Conservation (phyloP, 345 rosid species). For the Populus alba region DNA sequence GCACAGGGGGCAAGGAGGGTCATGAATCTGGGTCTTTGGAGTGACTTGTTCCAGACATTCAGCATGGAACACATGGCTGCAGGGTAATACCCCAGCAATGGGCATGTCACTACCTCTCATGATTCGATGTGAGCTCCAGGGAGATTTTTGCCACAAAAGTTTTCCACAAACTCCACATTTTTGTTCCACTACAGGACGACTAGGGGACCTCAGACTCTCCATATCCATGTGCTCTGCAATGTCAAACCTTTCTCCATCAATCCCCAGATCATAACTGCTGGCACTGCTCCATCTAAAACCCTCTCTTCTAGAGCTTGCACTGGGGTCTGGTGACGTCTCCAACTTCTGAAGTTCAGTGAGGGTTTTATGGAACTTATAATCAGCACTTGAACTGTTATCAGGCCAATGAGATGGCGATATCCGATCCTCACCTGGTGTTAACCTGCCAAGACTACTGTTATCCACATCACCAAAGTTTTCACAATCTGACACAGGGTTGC, state of each 20-base stretch:
- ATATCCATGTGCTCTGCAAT: conserved; percentile 36
- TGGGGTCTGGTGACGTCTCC: conserved; percentile 53
- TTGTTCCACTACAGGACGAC: conserved; percentile 29
- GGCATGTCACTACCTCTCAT: conserved; percentile 79
- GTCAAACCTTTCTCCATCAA: conserved; percentile 54
- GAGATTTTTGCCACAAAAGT: conserved; percentile 65
- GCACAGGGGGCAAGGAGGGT: conserved; percentile 75
- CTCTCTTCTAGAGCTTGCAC: conserved; percentile 65
- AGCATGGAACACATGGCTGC: conserved; percentile 82
- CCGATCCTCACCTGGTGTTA: conserved; percentile 46
- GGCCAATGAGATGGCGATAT: conserved; percentile 50
- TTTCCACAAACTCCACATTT: conserved; percentile 79
- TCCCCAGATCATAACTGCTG: conserved; percentile 60
- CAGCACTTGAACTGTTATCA: conserved; percentile 35
- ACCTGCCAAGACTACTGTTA: conserved; percentile 36
- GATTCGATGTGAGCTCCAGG: conserved; percentile 77
- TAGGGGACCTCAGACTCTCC: conserved; percentile 38
- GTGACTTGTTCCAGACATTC: conserved; percentile 88
- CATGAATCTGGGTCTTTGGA: conserved; percentile 57
- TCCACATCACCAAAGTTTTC: conserved; percentile 47
- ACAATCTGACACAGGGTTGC: conserved; percentile 75
- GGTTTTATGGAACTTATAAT: conserved; percentile 44
- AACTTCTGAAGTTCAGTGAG: conserved; percentile 47
- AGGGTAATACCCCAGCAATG: conserved; percentile 68
- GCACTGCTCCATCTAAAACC: conserved; percentile 75